Conservation (phyloP, 257 asterid genomes). For the Scutellaria galericulata region DNA sequence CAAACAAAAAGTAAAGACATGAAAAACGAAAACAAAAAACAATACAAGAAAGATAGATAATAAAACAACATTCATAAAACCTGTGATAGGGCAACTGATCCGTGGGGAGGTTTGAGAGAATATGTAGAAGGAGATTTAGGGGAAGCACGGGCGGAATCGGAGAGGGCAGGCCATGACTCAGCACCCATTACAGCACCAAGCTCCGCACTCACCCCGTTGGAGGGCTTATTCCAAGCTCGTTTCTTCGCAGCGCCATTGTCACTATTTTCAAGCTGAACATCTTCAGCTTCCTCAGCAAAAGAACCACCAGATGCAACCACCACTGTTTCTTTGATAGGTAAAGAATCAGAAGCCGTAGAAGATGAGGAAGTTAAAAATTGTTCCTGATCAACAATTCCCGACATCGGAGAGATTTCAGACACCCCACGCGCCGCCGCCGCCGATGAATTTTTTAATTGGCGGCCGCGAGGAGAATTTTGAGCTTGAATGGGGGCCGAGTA, state of each 20-base stretch:
- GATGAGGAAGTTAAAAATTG: constrained; percentile 36
- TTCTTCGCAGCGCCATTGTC: constrained; percentile 53
- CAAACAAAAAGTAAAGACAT: not conserved
- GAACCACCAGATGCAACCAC: constrained; percentile 17
- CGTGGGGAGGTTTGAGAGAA: constrained; percentile 49
- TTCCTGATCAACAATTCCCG: constrained; percentile 42
- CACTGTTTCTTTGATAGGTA: constrained; percentile 33
- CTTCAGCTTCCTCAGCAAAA: constrained; percentile 26
- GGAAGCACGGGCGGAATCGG: constrained; percentile 72
- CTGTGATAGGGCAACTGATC: constrained; percentile 49
- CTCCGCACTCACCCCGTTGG: constrained; percentile 48
- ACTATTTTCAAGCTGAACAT: constrained; percentile 45
- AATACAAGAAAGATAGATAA: not conserved
- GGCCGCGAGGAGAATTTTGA: constrained; percentile 46
- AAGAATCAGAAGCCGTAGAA: constrained; percentile 38
- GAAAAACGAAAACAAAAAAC: not conserved
- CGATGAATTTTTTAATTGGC: constrained; percentile 29
- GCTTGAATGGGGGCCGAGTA: constrained; percentile 27
- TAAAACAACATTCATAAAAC: constrained; percentile 34
- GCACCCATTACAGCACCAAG: constrained; percentile 74
- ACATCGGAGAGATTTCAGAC: constrained; percentile 25
- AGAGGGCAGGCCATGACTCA: constrained; percentile 79
- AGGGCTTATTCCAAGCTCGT: constrained; percentile 71
- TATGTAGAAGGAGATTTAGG: constrained; percentile 57
- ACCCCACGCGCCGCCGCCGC: constrained; percentile 38